Conservation (phyloP, 1,139 yeast species). For the Scheffersomyces lignicola region DNA sequence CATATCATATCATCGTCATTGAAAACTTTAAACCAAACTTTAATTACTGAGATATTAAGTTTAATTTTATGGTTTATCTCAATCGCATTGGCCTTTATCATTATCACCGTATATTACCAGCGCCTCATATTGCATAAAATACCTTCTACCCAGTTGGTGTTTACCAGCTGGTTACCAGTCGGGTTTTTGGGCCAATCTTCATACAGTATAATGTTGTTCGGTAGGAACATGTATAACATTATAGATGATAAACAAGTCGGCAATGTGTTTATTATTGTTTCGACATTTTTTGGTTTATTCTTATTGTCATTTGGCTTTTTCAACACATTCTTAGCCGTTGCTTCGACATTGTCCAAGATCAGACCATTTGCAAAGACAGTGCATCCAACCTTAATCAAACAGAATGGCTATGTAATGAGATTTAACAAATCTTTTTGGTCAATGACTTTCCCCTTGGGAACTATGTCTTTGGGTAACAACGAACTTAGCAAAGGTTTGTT, state of each 20-base stretch:
- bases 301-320: constrained; percentile 64
- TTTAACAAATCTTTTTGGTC: constrained; percentile 79
- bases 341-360: constrained; percentile 40
- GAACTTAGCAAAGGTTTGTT: constrained; percentile 48
- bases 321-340: constrained; percentile 56
- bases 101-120: constrained; percentile 58
- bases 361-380: constrained; percentile 26
- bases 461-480: constrained; percentile 65
- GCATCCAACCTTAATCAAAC: constrained; percentile 10
- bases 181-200: constrained; percentile 75
- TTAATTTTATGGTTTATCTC: constrained; percentile 71
- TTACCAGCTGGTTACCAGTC: constrained; percentile 30
- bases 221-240: constrained; percentile 33
- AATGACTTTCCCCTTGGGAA: constrained; percentile 87
- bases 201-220: constrained; percentile 61
- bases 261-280: constrained; percentile 15
- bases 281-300: constrained; percentile 41
- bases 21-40: constrained; percentile 40
- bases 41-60: constrained; percentile 54
- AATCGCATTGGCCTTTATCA: constrained; percentile 55
- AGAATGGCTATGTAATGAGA: constrained; percentile 17
- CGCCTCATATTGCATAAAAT: constrained; percentile 58
- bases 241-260: constrained; percentile 18
- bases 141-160: constrained; percentile 44
- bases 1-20: constrained; percentile 48